These are phyloP conservation scores for Fusarium papillatum DNA, from an alignment of 2,329 filamentous ascomycete genomes.

Conservation along the genomic window DNA sequence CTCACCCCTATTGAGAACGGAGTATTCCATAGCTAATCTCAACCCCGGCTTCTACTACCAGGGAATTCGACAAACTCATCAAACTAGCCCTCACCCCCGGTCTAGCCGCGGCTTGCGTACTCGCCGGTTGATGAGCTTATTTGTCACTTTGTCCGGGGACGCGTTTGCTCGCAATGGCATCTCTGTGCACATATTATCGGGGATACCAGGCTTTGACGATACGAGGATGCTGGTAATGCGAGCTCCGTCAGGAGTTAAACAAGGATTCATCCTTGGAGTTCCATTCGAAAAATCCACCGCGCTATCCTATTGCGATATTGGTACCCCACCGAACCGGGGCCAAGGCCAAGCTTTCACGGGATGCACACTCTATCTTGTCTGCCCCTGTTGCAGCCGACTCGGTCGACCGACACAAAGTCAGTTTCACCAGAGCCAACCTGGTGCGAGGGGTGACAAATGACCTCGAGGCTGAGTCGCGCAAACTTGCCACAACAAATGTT, in stretches of 20 bases:
- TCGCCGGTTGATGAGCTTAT: constrained; percentile 36
- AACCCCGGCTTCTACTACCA: constrained; percentile 4
- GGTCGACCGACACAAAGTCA: constrained; percentile 10
- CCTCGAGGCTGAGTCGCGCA: constrained; percentile 8
- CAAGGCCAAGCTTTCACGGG: constrained; percentile 11
- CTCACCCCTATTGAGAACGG: constrained; percentile 18
- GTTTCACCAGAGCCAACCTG: constrained; percentile 29
- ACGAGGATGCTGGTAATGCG: background rate
- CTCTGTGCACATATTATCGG: background rate
- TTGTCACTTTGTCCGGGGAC: constrained; percentile 29
- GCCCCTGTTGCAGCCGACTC: constrained; percentile 1
- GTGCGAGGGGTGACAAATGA: constrained; percentile 30
- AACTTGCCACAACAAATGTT: background rate
- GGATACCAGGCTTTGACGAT: constrained; percentile 1
- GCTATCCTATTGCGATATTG: constrained; percentile 20
- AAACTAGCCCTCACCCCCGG: constrained; percentile 31
- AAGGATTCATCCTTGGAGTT: constrained; percentile 12
- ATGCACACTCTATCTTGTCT: constrained; percentile 17
- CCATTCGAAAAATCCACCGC: constrained; percentile 19
- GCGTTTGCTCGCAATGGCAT: constrained; percentile 4
- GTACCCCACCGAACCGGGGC: constrained; percentile 2
- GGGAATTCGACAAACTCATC: constrained; percentile 29
- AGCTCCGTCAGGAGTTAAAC: background rate
- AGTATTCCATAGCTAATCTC: constrained; percentile 4
- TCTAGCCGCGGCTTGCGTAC: constrained; percentile 20